phyloP scores from a whole-genome alignment of 805 yeast genomes.

The Wickerhamomyces bisporus region DNA sequence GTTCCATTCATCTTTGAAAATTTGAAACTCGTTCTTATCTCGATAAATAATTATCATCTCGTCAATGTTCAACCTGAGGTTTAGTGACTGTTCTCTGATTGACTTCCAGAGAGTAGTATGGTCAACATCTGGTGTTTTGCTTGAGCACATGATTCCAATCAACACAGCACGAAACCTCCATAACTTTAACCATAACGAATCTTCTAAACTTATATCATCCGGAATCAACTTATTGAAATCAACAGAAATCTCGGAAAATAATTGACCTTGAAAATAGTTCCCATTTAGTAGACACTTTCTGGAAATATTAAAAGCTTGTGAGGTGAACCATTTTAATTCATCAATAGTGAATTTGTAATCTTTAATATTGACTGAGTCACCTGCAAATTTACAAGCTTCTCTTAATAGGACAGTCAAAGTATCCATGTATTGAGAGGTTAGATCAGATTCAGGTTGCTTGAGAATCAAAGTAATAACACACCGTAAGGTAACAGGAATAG shows the following conservation, averaged over 20 bases:
- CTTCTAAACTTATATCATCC: conserved; percentile 24
- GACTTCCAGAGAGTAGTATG: conserved; percentile 6
- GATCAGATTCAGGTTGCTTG: conserved; percentile 19
- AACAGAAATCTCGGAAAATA: conserved; percentile 19
- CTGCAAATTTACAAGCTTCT: conserved; percentile 13
- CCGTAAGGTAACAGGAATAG: conserved; percentile 25
- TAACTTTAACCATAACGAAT: conserved; percentile 12
- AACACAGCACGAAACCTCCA: conserved; percentile 15
- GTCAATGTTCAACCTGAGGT: conserved; percentile 12
- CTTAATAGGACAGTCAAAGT: conserved; percentile 10
- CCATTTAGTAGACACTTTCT: conserved; percentile 20
- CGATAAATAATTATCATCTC: conserved; percentile 11
- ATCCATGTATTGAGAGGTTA: conserved; percentile 4
- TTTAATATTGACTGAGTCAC: conserved; percentile 2
- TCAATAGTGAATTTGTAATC: conserved; percentile 21
- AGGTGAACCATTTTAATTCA: conserved; percentile 38
- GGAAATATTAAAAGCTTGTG: conserved; percentile 29
- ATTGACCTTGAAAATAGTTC: conserved; percentile 9
- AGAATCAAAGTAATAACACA: conserved; percentile 29
- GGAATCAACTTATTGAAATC: conserved; percentile 18
- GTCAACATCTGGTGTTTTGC: conserved; percentile 5
- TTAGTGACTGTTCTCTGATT: conserved; percentile 6
- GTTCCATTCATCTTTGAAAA: conserved; percentile 13
- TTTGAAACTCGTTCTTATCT: conserved; percentile 8
- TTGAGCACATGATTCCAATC: conserved; percentile 15